Percentiles rank a stretch among this genome's conserved stretches.
Evolutionary conservation across 2,329 filamentous ascomycete genomes (phyloP).

Genomic region (Sphaerulina vaccinii): DNA sequence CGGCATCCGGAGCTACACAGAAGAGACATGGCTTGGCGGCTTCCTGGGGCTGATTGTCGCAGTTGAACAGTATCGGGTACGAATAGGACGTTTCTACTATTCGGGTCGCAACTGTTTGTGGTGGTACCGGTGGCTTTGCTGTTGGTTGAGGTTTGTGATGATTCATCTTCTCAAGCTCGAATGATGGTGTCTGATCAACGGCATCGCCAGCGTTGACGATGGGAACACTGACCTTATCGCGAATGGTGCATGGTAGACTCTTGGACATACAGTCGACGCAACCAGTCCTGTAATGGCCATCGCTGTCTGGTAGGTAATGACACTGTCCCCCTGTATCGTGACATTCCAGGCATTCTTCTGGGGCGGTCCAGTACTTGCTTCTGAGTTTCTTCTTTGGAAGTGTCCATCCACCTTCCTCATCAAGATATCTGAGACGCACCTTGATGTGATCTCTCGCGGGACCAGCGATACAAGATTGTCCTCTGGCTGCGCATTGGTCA

Average conservation of each 20-base stretch:
- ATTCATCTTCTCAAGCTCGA: background rate
- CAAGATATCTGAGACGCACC: slow-evolving; percentile 24
- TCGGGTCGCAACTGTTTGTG: slow-evolving; percentile 11
- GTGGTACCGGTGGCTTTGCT: background rate
- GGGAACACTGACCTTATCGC: background rate
- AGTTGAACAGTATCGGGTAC: slow-evolving; percentile 43
- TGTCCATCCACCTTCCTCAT: slow-evolving; percentile 21
- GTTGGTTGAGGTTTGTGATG: background rate
- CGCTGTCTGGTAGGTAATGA: slow-evolving; percentile 2
- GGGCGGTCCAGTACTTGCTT: background rate
- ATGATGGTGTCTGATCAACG: background rate
- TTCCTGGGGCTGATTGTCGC: slow-evolving; percentile 23
- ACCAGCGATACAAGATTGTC: slow-evolving; percentile 40
- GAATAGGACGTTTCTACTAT: slow-evolving; percentile 41
- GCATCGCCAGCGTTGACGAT: background rate
- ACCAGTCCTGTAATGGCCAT: slow-evolving; percentile 9
- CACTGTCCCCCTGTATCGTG: background rate
- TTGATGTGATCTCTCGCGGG: slow-evolving; percentile 32
- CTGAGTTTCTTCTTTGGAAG: slow-evolving; percentile 6
- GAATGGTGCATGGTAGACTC: slow-evolving; percentile 8
- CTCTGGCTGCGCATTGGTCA: slow-evolving; percentile 32
- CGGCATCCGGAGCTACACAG: slow-evolving; percentile 40
- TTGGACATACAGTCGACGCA: slow-evolving; percentile 8
- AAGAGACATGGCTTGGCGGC: slow-evolving; percentile 40
- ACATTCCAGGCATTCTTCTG: slow-evolving; percentile 13